A percentile compares a stretch with the other conserved stretches of the same genome.
These are phyloP conservation scores for Physaria fendleri DNA, from an alignment of 345 rosid genomes.

Conservation along the genomic window DNA sequence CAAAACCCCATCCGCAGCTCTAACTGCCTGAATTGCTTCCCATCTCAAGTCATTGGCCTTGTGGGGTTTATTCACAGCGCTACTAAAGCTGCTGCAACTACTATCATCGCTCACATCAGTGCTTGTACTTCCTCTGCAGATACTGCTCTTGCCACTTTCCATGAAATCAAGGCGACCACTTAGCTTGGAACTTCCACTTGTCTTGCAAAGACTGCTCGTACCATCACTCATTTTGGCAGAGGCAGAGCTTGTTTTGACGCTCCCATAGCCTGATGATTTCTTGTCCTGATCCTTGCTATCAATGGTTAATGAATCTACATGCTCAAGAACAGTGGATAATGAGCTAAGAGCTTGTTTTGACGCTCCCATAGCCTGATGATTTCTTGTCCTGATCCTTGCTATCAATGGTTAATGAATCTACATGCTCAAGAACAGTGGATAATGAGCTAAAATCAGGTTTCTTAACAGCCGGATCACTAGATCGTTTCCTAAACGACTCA, in stretches of 20 bases:
- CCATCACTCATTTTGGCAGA: constrained; percentile 78
- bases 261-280: constrained; percentile 53
- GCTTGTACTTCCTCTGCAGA: constrained; percentile 88
- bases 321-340: constrained; percentile 36
- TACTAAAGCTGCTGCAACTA: constrained; percentile 86
- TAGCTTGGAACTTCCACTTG: constrained; percentile 68
- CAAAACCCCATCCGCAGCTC: constrained; percentile 58
- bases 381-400: too few relatives aligned
- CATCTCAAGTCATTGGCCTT: constrained; percentile 84
- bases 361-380: constrained; percentile 54
- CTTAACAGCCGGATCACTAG: constrained; percentile 25
- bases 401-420: constrained; percentile 39
- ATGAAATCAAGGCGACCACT: constrained; percentile 71
- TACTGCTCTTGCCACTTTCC: constrained; percentile 86
- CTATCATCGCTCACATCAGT: constrained; percentile 90
- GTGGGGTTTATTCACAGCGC: constrained; percentile 77
- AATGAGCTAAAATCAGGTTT: constrained; percentile 39
- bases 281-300: too few relatives aligned
- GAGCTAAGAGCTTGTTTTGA: constrained; percentile 67
- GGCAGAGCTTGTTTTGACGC: constrained; percentile 69
- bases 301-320: constrained; percentile 35
- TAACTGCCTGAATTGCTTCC: constrained; percentile 88
- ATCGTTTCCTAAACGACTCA: constrained; percentile 38
- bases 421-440: constrained; percentile 35
- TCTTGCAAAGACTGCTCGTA: constrained; percentile 59